Base-by-base conservation (phyloP, 345 rosid genomes). In the Rhizophora mangle region DNA sequence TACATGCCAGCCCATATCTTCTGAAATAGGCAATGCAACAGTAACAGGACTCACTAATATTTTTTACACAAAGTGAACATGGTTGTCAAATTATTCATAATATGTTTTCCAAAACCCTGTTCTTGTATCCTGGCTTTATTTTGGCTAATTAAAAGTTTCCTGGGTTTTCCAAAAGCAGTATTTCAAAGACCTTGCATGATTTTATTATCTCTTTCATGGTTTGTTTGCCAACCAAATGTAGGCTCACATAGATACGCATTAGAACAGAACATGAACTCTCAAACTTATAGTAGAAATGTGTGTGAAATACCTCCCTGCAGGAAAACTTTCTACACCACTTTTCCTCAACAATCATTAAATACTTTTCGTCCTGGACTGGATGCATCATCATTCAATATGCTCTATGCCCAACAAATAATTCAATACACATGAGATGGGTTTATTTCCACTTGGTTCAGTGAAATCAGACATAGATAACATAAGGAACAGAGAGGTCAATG, bases 91-190 rank as follows among this genome's bases (percentile, higher is more conserved):
- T 22, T 57, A 21, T 51, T 51, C 29, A 47, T 34, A 18, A 26
- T 56, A 55, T 19, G 24, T 22, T 62, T 51, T 52, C 26, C 62
- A 24, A 53, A 61, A 52, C 27, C 52, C 37, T 67, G 5, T 67
- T 24, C 7, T 6, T 64, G 16, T 69, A 21, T 49, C 9, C 10
- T 30, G 3, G n/a, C 57, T 29, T n/a, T 51, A 2, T 61, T 69
- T 65, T 60, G 31, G 31, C 49, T 59, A 51, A 15, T 5, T 18
- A 21, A 69, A 20, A 29, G 18, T 60, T 34, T 32, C 19, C 72
- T 54, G 31, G 29, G 56, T 68, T 68, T 30, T 20, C 58, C 39
- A 31, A 31, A 29, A 59, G 49, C 49, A 43, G 49, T 11, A n/a
- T 68, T 19, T 27, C 13, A 8, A 70, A 52, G 24, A 69, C 32